Evolutionary conservation across 2,329 filamentous ascomycete genomes (phyloP).

Genomic region (Stromatinia cepivora): DNA sequence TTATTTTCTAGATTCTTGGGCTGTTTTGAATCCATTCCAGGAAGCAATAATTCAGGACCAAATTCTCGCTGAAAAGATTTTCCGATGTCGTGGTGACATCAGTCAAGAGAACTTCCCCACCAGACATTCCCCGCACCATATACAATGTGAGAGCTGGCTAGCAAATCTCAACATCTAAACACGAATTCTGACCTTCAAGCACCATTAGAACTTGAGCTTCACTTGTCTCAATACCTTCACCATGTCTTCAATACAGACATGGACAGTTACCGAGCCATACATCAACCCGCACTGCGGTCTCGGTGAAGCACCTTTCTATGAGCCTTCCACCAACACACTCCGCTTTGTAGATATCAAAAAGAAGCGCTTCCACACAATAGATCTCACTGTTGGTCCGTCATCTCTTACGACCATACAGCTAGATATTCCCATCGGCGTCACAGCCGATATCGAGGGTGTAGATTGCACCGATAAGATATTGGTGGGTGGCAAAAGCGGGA

Average conservation of each 20-base stretch:
- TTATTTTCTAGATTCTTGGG: neutral
- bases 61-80: slow-evolving; percentile 19
- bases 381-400: slow-evolving; percentile 58
- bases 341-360: slow-evolving; percentile 84
- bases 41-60: neutral
- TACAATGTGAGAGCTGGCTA: neutral
- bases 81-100: slow-evolving; percentile 12
- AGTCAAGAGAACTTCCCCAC: slow-evolving; percentile 1
- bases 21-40: neutral
- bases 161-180: neutral
- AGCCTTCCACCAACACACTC: slow-evolving; percentile 62
- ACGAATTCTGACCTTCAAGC: neutral
- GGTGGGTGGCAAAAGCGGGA: slow-evolving; percentile 77
- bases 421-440: slow-evolving; percentile 61
- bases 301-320: slow-evolving; percentile 75
- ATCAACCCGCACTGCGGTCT: slow-evolving; percentile 65
- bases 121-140: neutral
- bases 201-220: neutral
- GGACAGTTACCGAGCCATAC: slow-evolving; percentile 50
- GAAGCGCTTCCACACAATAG: slow-evolving; percentile 69
- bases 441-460: slow-evolving; percentile 72
- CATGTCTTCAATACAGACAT: slow-evolving; percentile 42
- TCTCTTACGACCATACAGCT: slow-evolving; percentile 46
- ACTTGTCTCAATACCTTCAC: neutral
- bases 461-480: slow-evolving; percentile 65